Conservation (phyloP, 75 land plant genomes). For the Picea glauca region DNA sequence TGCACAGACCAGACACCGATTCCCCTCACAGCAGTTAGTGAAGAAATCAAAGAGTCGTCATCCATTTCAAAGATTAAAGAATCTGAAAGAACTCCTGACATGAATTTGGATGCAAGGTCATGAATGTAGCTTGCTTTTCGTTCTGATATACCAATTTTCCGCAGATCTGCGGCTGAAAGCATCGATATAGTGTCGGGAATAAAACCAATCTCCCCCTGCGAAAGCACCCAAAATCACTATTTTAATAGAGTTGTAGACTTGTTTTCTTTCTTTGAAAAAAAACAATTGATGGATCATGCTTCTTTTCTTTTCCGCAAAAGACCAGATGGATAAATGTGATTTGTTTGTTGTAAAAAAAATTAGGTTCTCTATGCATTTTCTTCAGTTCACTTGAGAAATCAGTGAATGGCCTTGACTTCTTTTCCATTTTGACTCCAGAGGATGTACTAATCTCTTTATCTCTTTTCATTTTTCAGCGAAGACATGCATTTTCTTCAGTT, state of each 20-base stretch:
- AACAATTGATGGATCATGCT: not conserved
- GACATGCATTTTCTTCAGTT: not conserved
- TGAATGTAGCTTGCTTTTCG: slow-evolving; percentile 86
- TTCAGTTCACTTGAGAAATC: too few relatives aligned
- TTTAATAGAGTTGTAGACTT: not conserved
- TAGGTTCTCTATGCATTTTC: not conserved
- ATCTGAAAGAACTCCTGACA: slow-evolving; percentile 67
- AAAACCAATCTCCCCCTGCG: slow-evolving; percentile 52
- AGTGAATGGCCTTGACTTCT: too few relatives aligned
- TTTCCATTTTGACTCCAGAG: too few relatives aligned
- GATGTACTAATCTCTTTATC: too few relatives aligned
- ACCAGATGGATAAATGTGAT: not conserved
- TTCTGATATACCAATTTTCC: slow-evolving; percentile 76
- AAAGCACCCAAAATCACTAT: slow-evolving; percentile 1
- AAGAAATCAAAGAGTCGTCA: slow-evolving; percentile 66
- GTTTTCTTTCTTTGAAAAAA: not conserved
- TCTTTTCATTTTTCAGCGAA: too few relatives aligned
- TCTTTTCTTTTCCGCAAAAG: not conserved
- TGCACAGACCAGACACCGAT: slow-evolving; percentile 96
- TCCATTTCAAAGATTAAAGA: slow-evolving; percentile 60
- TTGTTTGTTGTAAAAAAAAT: not conserved
- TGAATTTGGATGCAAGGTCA: slow-evolving; percentile 74
- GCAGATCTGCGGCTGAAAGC: slow-evolving; percentile 55
- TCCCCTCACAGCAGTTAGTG: slow-evolving; percentile 90
- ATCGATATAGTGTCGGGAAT: slow-evolving; percentile 49